Base-by-base conservation (phyloP, 768 basidiomycete species). In the Panaeolus papilionaceus region DNA sequence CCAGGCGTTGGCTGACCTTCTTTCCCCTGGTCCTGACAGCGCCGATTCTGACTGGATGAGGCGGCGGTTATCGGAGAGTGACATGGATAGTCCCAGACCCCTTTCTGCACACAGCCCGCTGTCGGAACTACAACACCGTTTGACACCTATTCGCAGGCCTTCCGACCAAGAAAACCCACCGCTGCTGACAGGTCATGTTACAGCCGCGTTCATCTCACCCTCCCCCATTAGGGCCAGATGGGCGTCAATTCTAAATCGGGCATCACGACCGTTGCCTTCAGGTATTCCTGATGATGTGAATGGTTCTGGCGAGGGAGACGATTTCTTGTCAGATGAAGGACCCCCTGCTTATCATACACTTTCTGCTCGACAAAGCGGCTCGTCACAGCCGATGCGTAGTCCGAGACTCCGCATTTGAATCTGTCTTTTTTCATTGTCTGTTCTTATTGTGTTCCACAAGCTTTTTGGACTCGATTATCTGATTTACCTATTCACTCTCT, bases 331-430 rank as follows among this genome's bases (percentile, higher is more conserved):
- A 7, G 44, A 44, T 23, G 63, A 64, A 26, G 63, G 63, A 1
- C 63, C 63, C 11, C 63, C 63, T 23, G 63, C 63, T 11, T 64
- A 64, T 44, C 38, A 64, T 26, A 64, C 63, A 10, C 18, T 64
- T 14, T 64, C 63, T 18, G 44, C 63, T 26, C 38, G 63, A 45
- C 63, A 64, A 64, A 44, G 42, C 12, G 47, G 47, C 12, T 51
- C 47, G 26, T 51, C 47, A 20, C 47, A 51, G 11, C 47, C 47
- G 20, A 26, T 51, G 47, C 47, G 47, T 20, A 51, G 47, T 23
- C 47, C 47, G n/a, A 51, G 47, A 51, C 20, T 51, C 10, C 16
- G 47, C 14, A 51, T 51, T 23, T 20, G 20, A 51, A 23, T 51
- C 47, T 51, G n/a, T 20, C 3, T 12, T n/a, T 6, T 44, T 44